A percentile compares a stretch with the other conserved stretches of the same genome.
These are phyloP conservation scores for Irpex rosettiformis DNA, from an alignment of 1,284 basidiomycete genomes.

Conservation along the genomic window DNA sequence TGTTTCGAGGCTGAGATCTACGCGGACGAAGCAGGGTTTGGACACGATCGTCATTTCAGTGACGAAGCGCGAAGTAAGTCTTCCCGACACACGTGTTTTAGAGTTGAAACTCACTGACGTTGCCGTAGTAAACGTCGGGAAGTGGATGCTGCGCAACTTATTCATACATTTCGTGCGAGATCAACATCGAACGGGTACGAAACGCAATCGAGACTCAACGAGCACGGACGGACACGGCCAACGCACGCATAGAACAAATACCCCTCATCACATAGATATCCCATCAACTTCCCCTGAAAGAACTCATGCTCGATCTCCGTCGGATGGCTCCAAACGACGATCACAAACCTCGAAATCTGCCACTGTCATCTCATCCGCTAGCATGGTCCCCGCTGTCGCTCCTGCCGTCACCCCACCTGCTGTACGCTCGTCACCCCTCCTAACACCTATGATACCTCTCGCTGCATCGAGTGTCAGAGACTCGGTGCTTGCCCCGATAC, in stretches of 20 bases:
- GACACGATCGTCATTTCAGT: conserved; percentile 49
- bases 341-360: conserved; percentile 16
- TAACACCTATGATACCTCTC: conserved; percentile 57
- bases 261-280: conserved; percentile 29
- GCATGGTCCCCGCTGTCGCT: conserved; percentile 63
- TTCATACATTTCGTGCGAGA: conserved; percentile 71
- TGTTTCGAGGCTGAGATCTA: conserved; percentile 96
- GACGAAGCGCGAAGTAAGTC: conserved; percentile 81
- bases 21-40: conserved; percentile 82
- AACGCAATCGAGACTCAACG: conserved; percentile 32
- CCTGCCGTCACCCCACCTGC: conserved; percentile 40
- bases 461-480: conserved; percentile 23
- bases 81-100: too few species aligned
- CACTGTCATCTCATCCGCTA: conserved; percentile 52
- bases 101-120: not conserved
- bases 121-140: conserved; percentile 74
- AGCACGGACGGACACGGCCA: conserved; percentile 17
- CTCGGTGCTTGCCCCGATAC: conserved; percentile 29
- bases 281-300: conserved; percentile 17
- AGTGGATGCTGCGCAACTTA: conserved; percentile 75
- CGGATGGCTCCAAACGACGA: conserved; percentile 25
- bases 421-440: conserved; percentile 45
- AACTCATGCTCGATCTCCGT: conserved; percentile 28
- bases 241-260: conserved; percentile 24
- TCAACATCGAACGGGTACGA: conserved; percentile 42